These are phyloP conservation scores for Salix caprea DNA, from an alignment of 345 rosid species.

Conservation along the genomic window DNA sequence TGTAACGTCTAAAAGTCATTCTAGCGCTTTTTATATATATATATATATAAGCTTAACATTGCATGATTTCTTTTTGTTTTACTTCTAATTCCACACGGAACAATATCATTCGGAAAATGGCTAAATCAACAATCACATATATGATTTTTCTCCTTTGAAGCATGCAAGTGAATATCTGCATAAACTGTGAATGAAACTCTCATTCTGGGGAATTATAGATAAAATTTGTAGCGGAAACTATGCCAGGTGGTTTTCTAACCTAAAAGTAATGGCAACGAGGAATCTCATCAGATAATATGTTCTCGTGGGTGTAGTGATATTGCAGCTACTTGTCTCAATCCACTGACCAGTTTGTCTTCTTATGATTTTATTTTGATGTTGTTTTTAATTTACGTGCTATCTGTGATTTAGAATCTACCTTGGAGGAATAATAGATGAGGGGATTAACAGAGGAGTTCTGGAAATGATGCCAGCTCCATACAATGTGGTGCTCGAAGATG, in stretches of 20 bases:
- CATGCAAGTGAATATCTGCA: neutral
- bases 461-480: constrained; percentile 58
- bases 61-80: neutral
- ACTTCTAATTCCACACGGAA: too few relatives aligned
- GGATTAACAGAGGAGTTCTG: constrained; percentile 44
- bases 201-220: neutral
- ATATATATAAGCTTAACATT: neutral
- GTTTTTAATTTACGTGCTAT: neutral
- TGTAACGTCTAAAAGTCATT: constrained; percentile 27
- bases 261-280: neutral
- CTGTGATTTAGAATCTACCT: constrained; percentile 45
- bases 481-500: constrained; percentile 73
- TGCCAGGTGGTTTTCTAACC: neutral
- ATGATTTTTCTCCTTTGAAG: neutral
- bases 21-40: neutral
- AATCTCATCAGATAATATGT: neutral
- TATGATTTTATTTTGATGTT: neutral
- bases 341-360: neutral
- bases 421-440: constrained; percentile 67
- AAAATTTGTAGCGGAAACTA: neutral
- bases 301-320: neutral
- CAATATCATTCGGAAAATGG: too few relatives aligned
- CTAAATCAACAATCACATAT: too few relatives aligned
- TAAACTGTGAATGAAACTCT: neutral
- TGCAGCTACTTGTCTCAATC: neutral